Evolutionary conservation across 805 yeast species (phyloP).

Genomic region (Schizosaccharomyces cryophilus): DNA sequence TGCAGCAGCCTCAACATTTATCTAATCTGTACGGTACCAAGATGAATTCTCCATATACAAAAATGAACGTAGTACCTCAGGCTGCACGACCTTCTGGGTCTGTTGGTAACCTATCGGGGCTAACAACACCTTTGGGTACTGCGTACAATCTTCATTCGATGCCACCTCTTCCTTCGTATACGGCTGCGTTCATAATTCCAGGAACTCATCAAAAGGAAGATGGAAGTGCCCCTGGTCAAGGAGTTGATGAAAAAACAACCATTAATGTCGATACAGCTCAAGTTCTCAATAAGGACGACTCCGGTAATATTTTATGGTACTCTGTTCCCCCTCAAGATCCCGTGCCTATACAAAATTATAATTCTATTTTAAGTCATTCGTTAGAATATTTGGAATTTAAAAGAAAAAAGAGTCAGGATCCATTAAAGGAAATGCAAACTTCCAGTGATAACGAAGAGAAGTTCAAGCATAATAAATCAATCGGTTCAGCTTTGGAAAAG

Average conservation of each 20-base stretch:
- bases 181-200: slow-evolving; percentile 4
- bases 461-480: background rate
- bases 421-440: background rate
- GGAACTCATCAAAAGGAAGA: background rate
- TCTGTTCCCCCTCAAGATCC: slow-evolving; percentile 11
- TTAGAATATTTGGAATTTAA: background rate
- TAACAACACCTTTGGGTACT: background rate
- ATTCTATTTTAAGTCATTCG: background rate
- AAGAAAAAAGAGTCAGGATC: background rate
- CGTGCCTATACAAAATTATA: background rate
- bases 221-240: background rate
- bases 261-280: slow-evolving; percentile 9
- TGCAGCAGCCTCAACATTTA: no score
- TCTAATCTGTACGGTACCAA: no score
- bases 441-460: background rate
- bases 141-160: background rate
- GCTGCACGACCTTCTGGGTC: background rate
- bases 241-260: slow-evolving; percentile 3
- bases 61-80: no score
- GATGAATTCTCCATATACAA: no score
- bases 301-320: slow-evolving; percentile 10
- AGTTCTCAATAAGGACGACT: slow-evolving; percentile 7
- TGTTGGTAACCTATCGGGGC: background rate
- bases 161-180: slow-evolving; percentile 3
- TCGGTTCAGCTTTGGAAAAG: no score